Conservation (phyloP, 169 alveolate species). For the Plasmodium gallinaceum region DNA sequence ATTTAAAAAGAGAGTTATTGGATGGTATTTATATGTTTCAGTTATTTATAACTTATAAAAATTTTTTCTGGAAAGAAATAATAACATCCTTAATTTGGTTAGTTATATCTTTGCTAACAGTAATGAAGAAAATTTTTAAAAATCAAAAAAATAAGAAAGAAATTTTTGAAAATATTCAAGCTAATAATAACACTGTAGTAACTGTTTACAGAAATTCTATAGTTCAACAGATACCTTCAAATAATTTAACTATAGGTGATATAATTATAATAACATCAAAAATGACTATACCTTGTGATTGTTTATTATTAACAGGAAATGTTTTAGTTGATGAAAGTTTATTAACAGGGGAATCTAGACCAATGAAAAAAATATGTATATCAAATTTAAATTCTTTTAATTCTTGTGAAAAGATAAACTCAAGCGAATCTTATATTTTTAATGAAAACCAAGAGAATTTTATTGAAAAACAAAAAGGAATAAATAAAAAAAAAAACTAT, state of each 20-base stretch:
- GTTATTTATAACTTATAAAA: conserved; percentile 81
- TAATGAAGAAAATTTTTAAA: conserved; percentile 81
- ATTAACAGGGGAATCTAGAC: conserved; percentile 92
- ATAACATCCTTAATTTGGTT: conserved; percentile 87
- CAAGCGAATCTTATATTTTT: not conserved
- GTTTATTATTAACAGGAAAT: conserved; percentile 87
- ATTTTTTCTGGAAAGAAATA: conserved; percentile 85
- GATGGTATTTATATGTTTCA: conserved; percentile 87
- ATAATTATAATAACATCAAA: conserved; percentile 81
- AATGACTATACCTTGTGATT: conserved; percentile 90
- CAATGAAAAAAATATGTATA: conserved; percentile 88
- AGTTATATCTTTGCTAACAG: conserved; percentile 78
- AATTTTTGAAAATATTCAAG: conserved; percentile 78
- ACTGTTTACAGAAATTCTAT: conserved; percentile 83
- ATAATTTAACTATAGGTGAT: conserved; percentile 88
- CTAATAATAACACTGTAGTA: conserved; percentile 76
- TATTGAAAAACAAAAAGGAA: not conserved
- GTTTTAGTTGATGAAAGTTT: conserved; percentile 90
- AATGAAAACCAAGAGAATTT: not conserved
- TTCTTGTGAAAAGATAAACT: not conserved
- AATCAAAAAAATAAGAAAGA: conserved; percentile 86
- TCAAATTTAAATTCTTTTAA: conserved; percentile 68
- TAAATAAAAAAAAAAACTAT: not conserved
- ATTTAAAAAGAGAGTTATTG: conserved; percentile 81
- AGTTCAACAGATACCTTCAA: conserved; percentile 81